A percentile compares a stretch with the other conserved stretches of the same genome.
Evolutionary conservation across 2,329 filamentous ascomycete genomes (phyloP).

Genomic region (Neodidymelliopsis sp.): DNA sequence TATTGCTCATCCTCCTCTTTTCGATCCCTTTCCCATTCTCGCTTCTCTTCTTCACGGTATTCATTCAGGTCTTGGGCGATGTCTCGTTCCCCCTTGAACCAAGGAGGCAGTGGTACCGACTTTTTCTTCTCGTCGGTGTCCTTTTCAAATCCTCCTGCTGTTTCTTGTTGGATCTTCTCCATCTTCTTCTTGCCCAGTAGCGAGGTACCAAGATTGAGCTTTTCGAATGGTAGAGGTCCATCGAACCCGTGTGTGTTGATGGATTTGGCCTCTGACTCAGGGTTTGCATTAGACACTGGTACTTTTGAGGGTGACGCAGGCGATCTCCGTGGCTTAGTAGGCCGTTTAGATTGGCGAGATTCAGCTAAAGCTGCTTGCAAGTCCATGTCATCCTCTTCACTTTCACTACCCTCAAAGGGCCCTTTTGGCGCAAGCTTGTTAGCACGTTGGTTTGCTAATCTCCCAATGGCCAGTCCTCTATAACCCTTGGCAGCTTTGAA

Average conservation of each 20-base stretch:
- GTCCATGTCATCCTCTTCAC: constrained; percentile 79
- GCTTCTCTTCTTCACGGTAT: constrained; percentile 53
- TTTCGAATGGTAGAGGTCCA: constrained; percentile 90
- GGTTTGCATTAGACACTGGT: constrained; percentile 25
- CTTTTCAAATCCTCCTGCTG: constrained; percentile 72
- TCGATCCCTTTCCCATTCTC: constrained; percentile 63
- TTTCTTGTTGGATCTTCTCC: constrained; percentile 60
- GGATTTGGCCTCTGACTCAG: constrained; percentile 38
- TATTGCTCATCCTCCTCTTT: constrained; percentile 65
- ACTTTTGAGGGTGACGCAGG: constrained; percentile 29
- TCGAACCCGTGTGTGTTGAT: constrained; percentile 68
- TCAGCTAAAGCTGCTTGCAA: constrained; percentile 77
- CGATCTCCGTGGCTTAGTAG: constrained; percentile 43
- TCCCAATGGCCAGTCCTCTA: constrained; percentile 67
- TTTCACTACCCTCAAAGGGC: constrained; percentile 55
- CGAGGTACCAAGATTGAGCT: constrained; percentile 72
- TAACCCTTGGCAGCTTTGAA: constrained; percentile 52
- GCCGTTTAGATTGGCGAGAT: constrained; percentile 64
- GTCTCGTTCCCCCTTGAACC: constrained; percentile 68
- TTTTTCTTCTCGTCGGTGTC: constrained; percentile 51
- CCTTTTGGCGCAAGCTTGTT: constrained; percentile 57
- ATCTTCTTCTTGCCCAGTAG: constrained; percentile 60
- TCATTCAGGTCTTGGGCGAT: constrained; percentile 62
- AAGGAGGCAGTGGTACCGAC: constrained; percentile 74
- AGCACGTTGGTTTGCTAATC: constrained; percentile 76